Conservation (phyloP, 2,329 filamentous ascomycete species). For the Grosmannia clavigera region DNA sequence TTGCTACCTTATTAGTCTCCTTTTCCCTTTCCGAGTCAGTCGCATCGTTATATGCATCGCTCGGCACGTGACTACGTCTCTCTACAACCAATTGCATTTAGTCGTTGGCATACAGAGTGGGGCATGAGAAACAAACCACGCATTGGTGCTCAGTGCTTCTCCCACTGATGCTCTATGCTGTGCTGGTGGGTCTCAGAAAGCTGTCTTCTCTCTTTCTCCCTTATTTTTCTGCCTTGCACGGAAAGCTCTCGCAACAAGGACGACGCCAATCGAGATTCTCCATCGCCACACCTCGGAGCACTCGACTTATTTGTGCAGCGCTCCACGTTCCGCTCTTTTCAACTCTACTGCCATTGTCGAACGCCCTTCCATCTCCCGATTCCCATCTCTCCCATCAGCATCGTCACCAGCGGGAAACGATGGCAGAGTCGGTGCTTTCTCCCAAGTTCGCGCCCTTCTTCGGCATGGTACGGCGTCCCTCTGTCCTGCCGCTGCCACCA, state of each 20-base stretch:
- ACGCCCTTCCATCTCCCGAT: background rate
- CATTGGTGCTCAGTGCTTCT: background rate
- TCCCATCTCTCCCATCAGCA: background rate
- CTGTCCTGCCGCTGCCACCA: background rate
- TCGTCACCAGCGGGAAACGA: background rate
- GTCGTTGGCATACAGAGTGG: background rate
- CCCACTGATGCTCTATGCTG: background rate
- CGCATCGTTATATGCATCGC: background rate
- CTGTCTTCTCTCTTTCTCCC: background rate
- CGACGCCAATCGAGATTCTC: background rate
- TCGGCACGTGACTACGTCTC: background rate
- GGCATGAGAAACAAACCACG: background rate
- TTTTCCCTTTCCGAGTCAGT: background rate
- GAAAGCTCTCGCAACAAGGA: background rate
- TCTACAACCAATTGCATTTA: background rate
- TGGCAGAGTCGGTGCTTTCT: conserved; percentile 46
- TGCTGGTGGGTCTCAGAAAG: background rate
- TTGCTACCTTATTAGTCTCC: background rate
- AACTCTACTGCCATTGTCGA: background rate
- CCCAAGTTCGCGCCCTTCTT: conserved; percentile 81
- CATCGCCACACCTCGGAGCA: background rate
- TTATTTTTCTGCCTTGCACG: background rate
- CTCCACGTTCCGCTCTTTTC: background rate
- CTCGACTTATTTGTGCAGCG: background rate
- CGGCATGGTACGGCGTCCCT: conserved; percentile 57